phyloP scores from a whole-genome alignment of 768 basidiomycete species.

The Infundibulicybe gibba region DNA sequence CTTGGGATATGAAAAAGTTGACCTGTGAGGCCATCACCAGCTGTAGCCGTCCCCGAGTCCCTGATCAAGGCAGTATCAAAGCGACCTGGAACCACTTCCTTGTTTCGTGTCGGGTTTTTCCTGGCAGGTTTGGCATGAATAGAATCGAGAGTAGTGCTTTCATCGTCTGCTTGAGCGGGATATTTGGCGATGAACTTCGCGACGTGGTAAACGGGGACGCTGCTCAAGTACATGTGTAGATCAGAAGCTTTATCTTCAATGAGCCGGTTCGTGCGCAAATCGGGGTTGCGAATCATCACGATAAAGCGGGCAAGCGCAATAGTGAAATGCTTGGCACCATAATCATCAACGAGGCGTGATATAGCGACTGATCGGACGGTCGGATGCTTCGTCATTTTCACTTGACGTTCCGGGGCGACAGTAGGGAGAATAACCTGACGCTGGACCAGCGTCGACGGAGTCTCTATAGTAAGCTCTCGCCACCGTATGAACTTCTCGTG shows the following conservation, averaged over 20 bases:
- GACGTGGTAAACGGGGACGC: slow-evolving; percentile 25
- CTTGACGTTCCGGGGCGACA: not conserved
- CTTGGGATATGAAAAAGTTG: too few relatives aligned
- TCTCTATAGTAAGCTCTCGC: slow-evolving; percentile 7
- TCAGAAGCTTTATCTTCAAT: slow-evolving; percentile 5
- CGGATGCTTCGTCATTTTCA: slow-evolving; percentile 18
- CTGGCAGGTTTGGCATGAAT: slow-evolving; percentile 20
- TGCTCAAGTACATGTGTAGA: slow-evolving; percentile 15
- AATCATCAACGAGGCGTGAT: slow-evolving; percentile 8
- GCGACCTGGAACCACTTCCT: slow-evolving; percentile 12
- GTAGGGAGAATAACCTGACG: not conserved
- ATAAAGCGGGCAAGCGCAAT: slow-evolving; percentile 20
- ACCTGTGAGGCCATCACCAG: slow-evolving; percentile 4
- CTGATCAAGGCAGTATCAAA: slow-evolving; percentile 26
- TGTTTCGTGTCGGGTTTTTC: slow-evolving; percentile 7
- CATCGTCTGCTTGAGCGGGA: slow-evolving; percentile 8
- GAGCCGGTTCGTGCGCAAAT: slow-evolving; percentile 6
- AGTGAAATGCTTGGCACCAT: slow-evolving; percentile 20
- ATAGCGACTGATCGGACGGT: slow-evolving; percentile 15
- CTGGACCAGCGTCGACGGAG: not conserved
- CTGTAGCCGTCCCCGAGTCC: slow-evolving; percentile 2
- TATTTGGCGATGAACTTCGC: slow-evolving; percentile 19
- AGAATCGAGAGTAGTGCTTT: slow-evolving; percentile 18
- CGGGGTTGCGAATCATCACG: slow-evolving; percentile 10
- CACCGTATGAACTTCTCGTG: slow-evolving; percentile 20